Evolutionary conservation across 495 filamentous ascomycete genomes (phyloP).

Genomic region (Penicillium macrosclerotiorum): DNA sequence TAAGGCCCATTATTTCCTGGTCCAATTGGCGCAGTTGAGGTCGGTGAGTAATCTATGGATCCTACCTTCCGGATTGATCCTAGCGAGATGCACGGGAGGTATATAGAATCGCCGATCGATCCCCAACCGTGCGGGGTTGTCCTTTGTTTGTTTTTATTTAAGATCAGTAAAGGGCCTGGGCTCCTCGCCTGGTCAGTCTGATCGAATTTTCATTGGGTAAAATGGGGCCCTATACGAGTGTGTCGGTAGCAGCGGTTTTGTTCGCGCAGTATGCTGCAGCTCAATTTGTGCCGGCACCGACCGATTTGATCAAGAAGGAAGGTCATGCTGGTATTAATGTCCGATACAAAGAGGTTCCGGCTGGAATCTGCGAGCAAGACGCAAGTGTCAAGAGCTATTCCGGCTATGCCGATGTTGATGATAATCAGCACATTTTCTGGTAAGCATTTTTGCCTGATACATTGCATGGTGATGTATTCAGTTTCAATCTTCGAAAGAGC

Average conservation of each 20-base stretch:
- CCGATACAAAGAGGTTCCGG: constrained; percentile 60
- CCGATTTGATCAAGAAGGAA: constrained; percentile 47
- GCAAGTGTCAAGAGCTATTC: constrained; percentile 64
- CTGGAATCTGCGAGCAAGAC: constrained; percentile 64
- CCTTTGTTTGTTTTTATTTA: too few relatives aligned
- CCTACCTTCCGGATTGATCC: too few relatives aligned
- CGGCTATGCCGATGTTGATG: constrained; percentile 63
- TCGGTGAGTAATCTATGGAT: too few relatives aligned
- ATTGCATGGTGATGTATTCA: too few relatives aligned
- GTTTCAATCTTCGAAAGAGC: not conserved
- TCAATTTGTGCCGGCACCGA: constrained; percentile 61
- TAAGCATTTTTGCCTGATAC: too few relatives aligned
- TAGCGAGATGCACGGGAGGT: too few relatives aligned
- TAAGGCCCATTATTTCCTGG: too few relatives aligned
- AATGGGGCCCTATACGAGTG: constrained; percentile 8
- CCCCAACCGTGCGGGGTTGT: too few relatives aligned
- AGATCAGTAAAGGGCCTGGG: too few relatives aligned
- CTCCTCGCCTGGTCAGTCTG: too few relatives aligned
- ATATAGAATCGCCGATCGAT: too few relatives aligned
- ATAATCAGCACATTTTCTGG: constrained; percentile 63
- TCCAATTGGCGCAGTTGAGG: too few relatives aligned
- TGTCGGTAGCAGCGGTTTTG: not conserved
- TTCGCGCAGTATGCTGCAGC: constrained; percentile 19
- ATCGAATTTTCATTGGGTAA: not conserved
- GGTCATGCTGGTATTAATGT: constrained; percentile 53